Percentiles rank a stretch among this genome's conserved stretches.
Evolutionary conservation across 2,329 filamentous ascomycete species (phyloP).

Genomic region (Ramichloridium luteum): DNA sequence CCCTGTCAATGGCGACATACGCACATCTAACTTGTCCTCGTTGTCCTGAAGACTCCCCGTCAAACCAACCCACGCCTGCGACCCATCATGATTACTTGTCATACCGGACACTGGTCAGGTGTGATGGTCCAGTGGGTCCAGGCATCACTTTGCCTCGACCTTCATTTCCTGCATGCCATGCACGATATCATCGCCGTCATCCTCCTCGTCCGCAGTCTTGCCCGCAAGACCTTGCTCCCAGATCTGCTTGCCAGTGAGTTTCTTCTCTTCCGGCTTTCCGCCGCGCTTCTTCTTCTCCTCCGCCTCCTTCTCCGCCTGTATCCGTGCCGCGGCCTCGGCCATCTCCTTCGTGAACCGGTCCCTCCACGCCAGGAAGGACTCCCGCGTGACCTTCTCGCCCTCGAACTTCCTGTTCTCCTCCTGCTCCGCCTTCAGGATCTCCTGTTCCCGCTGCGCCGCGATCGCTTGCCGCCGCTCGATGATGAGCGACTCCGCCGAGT

Average conservation of each 20-base stretch:
- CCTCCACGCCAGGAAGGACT: constrained; percentile 76
- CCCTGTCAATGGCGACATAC: too few relatives aligned
- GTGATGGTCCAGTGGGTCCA: too few relatives aligned
- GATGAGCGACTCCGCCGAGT: constrained; percentile 77
- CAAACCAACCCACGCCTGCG: too few relatives aligned
- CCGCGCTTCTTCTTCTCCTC: constrained; percentile 47
- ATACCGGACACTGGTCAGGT: too few relatives aligned
- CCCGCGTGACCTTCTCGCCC: constrained; percentile 74
- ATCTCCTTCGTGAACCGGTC: constrained; percentile 67
- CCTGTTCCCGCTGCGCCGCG: constrained; percentile 41
- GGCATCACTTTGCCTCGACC: too few relatives aligned
- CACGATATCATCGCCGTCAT: constrained; percentile 49
- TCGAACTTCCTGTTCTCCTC: constrained; percentile 97
- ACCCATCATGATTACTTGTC: too few relatives aligned
- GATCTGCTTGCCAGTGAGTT: constrained; percentile 51
- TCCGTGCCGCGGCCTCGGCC: constrained; percentile 52
- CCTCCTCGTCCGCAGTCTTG: constrained; percentile 57
- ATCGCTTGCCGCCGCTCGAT: constrained; percentile 56
- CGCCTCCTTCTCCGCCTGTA: constrained; percentile 53
- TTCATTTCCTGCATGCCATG: constrained; percentile 60
- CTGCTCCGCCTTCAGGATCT: constrained; percentile 55
- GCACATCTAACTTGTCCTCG: too few relatives aligned
- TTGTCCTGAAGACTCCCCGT: too few relatives aligned
- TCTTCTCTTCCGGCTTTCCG: constrained; percentile 61
- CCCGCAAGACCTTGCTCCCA: constrained; percentile 41